Evolutionary conservation across 257 asterid species (phyloP).

Genomic region (Cordia subcordata): DNA sequence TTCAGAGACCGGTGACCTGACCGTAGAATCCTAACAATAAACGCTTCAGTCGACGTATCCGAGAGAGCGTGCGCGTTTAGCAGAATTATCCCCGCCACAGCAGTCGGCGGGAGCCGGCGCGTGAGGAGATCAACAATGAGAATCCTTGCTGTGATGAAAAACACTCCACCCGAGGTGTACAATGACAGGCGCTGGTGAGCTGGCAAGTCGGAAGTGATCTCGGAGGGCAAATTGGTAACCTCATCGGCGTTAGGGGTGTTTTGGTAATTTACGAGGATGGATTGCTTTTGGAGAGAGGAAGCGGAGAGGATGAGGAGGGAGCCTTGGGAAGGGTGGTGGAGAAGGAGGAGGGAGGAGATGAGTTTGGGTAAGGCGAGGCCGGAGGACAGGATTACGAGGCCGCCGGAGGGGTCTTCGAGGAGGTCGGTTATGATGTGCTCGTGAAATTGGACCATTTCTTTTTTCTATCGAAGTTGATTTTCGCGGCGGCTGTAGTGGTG

Average conservation of each 20-base stretch:
- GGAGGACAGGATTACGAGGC: conserved; percentile 73
- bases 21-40: conserved; percentile 75
- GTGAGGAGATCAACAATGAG: conserved; percentile 89
- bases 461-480: neutral
- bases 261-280: conserved; percentile 33
- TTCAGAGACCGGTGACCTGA: conserved; percentile 49
- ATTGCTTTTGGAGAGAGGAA: conserved; percentile 49
- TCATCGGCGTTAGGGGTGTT: conserved; percentile 9
- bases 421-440: conserved; percentile 82
- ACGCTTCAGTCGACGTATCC: conserved; percentile 93
- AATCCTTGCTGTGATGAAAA: conserved; percentile 77
- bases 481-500: neutral
- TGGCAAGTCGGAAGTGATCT: conserved; percentile 77
- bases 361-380: conserved; percentile 86
- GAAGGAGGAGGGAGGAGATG: conserved; percentile 59
- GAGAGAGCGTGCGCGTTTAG: conserved; percentile 78
- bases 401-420: conserved; percentile 73
- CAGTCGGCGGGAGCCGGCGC: conserved; percentile 57
- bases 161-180: conserved; percentile 68
- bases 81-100: conserved; percentile 68
- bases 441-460: conserved; percentile 68
- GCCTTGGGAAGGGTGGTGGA: conserved; percentile 82
- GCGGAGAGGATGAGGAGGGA: conserved; percentile 80
- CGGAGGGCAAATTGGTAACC: conserved; percentile 28
- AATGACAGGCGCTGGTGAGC: conserved; percentile 62